Conservation (phyloP, 257 asterid species). For the Apocynum venetum region DNA sequence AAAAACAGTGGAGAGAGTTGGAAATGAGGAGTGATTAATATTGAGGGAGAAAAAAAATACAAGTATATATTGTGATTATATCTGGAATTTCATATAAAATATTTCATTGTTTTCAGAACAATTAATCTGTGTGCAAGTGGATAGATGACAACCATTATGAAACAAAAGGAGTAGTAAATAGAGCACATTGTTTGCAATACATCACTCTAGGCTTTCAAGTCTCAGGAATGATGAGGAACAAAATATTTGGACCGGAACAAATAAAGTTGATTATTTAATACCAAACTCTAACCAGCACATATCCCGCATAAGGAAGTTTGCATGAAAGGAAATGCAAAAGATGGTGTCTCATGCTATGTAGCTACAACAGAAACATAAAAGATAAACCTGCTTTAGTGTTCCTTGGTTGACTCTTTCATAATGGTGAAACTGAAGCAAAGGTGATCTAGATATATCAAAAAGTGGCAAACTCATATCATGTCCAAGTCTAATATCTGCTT, state of each 20-base stretch:
- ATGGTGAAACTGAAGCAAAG: slow-evolving; percentile 62
- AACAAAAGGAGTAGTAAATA: no score
- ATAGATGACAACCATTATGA: no score
- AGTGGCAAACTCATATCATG: slow-evolving; percentile 29
- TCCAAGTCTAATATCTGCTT: slow-evolving; percentile 46
- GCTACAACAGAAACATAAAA: slow-evolving; percentile 19
- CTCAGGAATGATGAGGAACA: not conserved
- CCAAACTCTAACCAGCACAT: not conserved
- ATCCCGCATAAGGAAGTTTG: not conserved
- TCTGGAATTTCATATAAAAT: no score
- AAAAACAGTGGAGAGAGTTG: no score
- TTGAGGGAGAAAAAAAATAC: no score
- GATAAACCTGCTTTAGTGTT: slow-evolving; percentile 48
- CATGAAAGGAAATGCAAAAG: not conserved
- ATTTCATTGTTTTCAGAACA: no score
- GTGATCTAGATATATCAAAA: slow-evolving; percentile 53
- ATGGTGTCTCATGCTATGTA: not conserved
- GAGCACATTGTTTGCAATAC: no score
- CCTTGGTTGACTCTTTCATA: slow-evolving; percentile 66
- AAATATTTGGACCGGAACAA: not conserved
- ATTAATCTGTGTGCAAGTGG: no score
- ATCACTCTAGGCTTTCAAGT: not conserved
- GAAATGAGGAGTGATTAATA: no score
- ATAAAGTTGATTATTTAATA: not conserved
- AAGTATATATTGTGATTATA: no score